Evolutionary conservation across 2,329 filamentous ascomycete species (phyloP).

Genomic region (Trichoderma sp.): DNA sequence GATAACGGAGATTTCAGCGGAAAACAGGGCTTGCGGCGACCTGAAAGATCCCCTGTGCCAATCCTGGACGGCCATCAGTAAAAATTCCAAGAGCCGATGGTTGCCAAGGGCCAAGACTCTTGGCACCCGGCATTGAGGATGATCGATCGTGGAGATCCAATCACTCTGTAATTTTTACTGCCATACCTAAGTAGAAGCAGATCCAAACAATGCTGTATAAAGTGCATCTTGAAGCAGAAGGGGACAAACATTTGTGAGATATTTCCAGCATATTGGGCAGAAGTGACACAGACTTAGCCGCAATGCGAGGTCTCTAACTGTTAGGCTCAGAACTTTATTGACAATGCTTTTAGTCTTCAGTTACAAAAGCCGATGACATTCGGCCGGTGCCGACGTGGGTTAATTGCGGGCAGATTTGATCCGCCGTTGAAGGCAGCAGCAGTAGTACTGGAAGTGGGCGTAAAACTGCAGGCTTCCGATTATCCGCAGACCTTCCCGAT

Average conservation of each 20-base stretch:
- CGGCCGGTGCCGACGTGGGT: not conserved
- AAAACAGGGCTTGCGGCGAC: not conserved
- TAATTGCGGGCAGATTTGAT: not conserved
- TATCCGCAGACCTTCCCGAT: slow-evolving; percentile 17
- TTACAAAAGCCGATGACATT: not conserved
- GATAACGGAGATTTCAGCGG: not conserved
- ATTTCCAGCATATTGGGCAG: not conserved
- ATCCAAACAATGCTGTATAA: not conserved
- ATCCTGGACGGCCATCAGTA: not conserved
- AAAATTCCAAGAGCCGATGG: not conserved
- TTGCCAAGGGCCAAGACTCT: not conserved
- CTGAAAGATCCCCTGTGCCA: not conserved
- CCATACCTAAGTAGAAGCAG: not conserved
- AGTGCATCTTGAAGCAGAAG: not conserved
- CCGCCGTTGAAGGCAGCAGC: not conserved
- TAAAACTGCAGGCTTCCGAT: not conserved
- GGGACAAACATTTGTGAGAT: not conserved
- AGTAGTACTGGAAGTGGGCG: not conserved
- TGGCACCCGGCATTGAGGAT: not conserved
- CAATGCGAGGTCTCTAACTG: not conserved
- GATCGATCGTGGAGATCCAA: not conserved
- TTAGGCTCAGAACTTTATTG: not conserved
- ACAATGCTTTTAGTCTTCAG: not conserved
- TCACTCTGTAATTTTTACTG: not conserved
- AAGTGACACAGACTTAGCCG: not conserved